Base-by-base conservation (phyloP, 2,329 filamentous ascomycete species). In the Colletotrichum simmondsii region DNA sequence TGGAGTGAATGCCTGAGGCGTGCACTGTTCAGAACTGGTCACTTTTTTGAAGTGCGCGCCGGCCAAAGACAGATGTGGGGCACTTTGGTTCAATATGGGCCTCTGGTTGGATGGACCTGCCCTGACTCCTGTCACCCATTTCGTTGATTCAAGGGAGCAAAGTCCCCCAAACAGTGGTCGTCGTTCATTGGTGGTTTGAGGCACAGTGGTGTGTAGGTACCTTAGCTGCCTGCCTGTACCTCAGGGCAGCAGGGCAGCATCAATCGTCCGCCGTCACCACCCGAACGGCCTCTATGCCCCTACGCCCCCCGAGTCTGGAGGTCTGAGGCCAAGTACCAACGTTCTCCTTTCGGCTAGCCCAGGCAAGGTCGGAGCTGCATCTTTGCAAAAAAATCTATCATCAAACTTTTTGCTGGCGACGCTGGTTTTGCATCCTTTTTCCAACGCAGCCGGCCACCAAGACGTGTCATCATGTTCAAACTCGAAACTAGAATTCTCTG, bases 391-490 rank as follows among this genome's bases (percentile, higher is more conserved):
- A 75, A 74, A 74, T 68, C 65, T 72, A 70, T 66, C 69, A 26
- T 63, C 68, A 84, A 85, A 84, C 81, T 86, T 89, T 88, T 85
- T 85, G 87, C 87, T 85, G 86, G 85, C 81, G 81, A 87, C 80
- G 76, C 77, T 79, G 76, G 75, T 83, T 85, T 85, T 78, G 77
- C 75, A 77, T 77, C 80, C 82, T 80, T 83, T 85, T 84, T 83
- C 78, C 81, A 84, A 83, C 82, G 77, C 81, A 83, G 81, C 83
- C 79, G 80, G 81, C 85, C 82, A 81, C 82, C 83, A 81, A 85
- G 83, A 82, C 79, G 78, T 82, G 85, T 87, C 85, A 87, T 81
- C 85, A 90, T 89, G 87, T 81, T 80, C 85, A 90, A 84, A 91
- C 77, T 85, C 84, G 80, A 81, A 81, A 80, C 83, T 78, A 79